A percentile compares a stretch with the other conserved stretches of the same genome.
These are phyloP conservation scores for Nakaseomyces nivariensis DNA, from an alignment of 1,139 yeast species.

Conservation along the genomic window DNA sequence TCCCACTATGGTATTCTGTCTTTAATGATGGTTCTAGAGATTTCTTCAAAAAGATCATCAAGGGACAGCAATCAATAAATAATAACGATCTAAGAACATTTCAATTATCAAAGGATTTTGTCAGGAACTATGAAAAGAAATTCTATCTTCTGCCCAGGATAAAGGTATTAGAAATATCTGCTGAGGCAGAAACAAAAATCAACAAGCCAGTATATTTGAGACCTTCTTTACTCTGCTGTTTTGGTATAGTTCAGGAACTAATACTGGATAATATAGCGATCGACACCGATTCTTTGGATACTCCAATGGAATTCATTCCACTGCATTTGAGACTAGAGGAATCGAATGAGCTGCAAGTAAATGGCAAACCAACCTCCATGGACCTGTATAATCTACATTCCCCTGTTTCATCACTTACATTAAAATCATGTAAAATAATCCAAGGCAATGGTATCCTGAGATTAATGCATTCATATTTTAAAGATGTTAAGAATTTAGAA, in stretches of 20 bases:
- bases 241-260: conserved; percentile 38
- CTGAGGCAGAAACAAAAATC: conserved; percentile 11
- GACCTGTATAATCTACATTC: conserved; percentile 27
- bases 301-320: conserved; percentile 30
- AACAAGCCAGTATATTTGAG: conserved; percentile 29
- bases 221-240: conserved; percentile 33
- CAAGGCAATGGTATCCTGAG: conserved; percentile 31
- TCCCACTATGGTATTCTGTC: conserved; percentile 34
- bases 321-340: conserved; percentile 17
- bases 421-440: conserved; percentile 28
- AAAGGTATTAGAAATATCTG: conserved; percentile 21
- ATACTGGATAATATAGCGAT: conserved; percentile 40
- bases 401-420: conserved; percentile 25
- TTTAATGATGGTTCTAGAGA: conserved; percentile 28
- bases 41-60: conserved; percentile 25
- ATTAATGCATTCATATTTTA: conserved; percentile 31
- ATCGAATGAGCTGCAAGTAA: conserved; percentile 4
- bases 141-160: conserved; percentile 21
- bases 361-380: conserved; percentile 1
- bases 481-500: conserved; percentile 31
- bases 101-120: conserved; percentile 22
- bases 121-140: conserved; percentile 21
- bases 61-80: conserved; percentile 27
- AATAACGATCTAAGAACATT: conserved; percentile 25
- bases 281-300: conserved; percentile 33